Evolutionary conservation across 2,329 filamentous ascomycete genomes (phyloP).

Genomic region (Exophiala spinifera): DNA sequence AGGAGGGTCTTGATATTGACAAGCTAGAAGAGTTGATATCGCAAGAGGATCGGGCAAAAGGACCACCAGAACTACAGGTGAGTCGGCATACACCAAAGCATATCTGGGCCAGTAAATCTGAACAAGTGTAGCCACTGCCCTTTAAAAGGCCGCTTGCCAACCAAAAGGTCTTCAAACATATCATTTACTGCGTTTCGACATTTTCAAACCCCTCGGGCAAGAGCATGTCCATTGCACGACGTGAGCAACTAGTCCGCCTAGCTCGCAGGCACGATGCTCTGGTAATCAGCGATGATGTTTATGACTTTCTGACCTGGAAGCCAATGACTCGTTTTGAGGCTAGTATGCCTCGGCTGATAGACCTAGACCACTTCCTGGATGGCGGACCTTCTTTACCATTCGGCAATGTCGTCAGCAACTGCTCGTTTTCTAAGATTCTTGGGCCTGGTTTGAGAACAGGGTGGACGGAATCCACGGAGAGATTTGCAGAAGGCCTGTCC

Average conservation of each 20-base stretch:
- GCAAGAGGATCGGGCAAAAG: slow-evolving; percentile 47
- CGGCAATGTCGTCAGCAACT: slow-evolving; percentile 79
- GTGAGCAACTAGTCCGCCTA: slow-evolving; percentile 66
- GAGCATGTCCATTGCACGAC: slow-evolving; percentile 68
- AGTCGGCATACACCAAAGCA: slow-evolving; percentile 3
- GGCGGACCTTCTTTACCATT: slow-evolving; percentile 61
- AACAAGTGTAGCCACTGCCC: no score
- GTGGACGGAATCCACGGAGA: slow-evolving; percentile 72
- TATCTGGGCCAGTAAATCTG: no score
- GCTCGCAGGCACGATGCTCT: slow-evolving; percentile 76
- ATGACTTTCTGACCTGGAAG: slow-evolving; percentile 82
- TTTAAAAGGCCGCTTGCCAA: slow-evolving; percentile 32
- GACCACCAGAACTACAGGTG: slow-evolving; percentile 43
- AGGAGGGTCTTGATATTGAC: slow-evolving; percentile 64
- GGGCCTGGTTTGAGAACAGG: slow-evolving; percentile 78
- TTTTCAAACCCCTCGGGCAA: slow-evolving; percentile 84
- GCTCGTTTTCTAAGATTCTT: slow-evolving; percentile 81
- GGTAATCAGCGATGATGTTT: slow-evolving; percentile 86
- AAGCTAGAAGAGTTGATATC: slow-evolving; percentile 51
- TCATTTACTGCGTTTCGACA: slow-evolving; percentile 84
- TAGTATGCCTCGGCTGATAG: slow-evolving; percentile 66
- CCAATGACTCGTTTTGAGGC: slow-evolving; percentile 44
- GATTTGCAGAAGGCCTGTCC: slow-evolving; percentile 57
- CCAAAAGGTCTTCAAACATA: slow-evolving; percentile 75
- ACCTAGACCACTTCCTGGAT: slow-evolving; percentile 71